phyloP scores from a whole-genome alignment of 2,329 filamentous ascomycete genomes.

The Beauveria sp. region DNA sequence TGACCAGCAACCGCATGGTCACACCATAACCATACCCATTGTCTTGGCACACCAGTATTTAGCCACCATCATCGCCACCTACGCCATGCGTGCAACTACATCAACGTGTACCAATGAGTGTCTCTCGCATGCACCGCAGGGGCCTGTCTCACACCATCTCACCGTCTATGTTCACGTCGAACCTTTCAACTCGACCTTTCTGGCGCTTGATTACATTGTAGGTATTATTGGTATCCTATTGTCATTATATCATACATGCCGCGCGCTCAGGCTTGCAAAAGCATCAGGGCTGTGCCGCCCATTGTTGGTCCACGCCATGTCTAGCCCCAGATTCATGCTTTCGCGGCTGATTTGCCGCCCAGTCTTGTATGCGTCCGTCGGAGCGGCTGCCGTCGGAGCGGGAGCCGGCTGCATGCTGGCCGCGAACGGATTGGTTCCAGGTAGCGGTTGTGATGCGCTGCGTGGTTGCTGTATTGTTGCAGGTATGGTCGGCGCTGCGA shows the following conservation, averaged over 20 bases:
- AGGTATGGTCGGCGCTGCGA: conserved; percentile 16
- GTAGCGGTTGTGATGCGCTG: conserved; percentile 25
- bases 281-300: conserved; percentile 74
- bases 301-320: conserved; percentile 58
- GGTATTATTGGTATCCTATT: conserved; percentile 11
- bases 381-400: conserved; percentile 14
- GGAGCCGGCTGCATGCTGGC: conserved; percentile 20
- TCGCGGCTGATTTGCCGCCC: conserved; percentile 49
- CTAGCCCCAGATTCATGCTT: conserved; percentile 59
- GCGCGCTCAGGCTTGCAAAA: conserved; percentile 66
- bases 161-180: background rate
- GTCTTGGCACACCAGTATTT: background rate
- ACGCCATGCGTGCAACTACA: background rate
- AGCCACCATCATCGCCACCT: background rate
- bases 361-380: conserved; percentile 36
- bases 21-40: background rate
- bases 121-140: background rate
- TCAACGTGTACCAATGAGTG: conserved; percentile 8
- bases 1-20: background rate
- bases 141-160: conserved; percentile 5
- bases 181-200: background rate
- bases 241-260: conserved; percentile 35
- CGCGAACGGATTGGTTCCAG: conserved; percentile 51
- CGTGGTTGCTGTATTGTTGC: conserved; percentile 18
- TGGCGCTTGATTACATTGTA: background rate